A percentile compares a stretch with the other conserved stretches of the same genome.
Conservation (phyloP, 2,329 filamentous ascomycete genomes). For the Mycogone perniciosa region DNA sequence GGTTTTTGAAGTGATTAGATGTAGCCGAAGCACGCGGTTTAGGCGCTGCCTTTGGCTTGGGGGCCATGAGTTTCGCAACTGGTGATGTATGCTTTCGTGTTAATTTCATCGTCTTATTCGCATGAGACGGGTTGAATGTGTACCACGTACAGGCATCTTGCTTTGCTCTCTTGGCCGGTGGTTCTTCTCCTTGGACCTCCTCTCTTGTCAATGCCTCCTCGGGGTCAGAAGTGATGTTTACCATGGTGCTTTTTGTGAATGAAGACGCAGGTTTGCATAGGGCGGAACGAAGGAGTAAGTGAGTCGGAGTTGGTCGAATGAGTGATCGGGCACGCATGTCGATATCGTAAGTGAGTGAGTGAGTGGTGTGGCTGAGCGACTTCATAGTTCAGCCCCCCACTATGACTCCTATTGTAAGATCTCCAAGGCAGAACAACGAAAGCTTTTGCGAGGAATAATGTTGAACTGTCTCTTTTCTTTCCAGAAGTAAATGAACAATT, state of each 20-base stretch:
- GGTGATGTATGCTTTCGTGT: neutral
- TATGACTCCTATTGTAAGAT: too few relatives aligned
- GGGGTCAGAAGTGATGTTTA: conserved; percentile 20
- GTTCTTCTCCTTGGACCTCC: conserved; percentile 32
- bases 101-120: neutral
- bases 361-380: too few relatives aligned
- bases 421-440: neutral
- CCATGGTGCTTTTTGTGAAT: conserved; percentile 3
- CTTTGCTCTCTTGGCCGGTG: conserved; percentile 15
- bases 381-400: too few relatives aligned
- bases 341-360: too few relatives aligned
- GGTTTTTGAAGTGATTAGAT: conserved; percentile 37
- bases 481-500: too few relatives aligned
- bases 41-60: conserved; percentile 25
- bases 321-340: too few relatives aligned
- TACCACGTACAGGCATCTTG: conserved; percentile 37
- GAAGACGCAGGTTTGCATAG: neutral
- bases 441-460: too few relatives aligned
- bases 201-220: conserved; percentile 38
- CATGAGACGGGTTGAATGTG: neutral
- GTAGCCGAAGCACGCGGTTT: conserved; percentile 16
- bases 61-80: conserved; percentile 34
- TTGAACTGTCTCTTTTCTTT: neutral
- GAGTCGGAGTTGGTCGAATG: too few relatives aligned
- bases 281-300: neutral